Evolutionary conservation across 2,329 filamentous ascomycete genomes (phyloP), one percentile per base, ranked within the genome.

Genomic region (Hymenoscyphus infarciens): DNA sequence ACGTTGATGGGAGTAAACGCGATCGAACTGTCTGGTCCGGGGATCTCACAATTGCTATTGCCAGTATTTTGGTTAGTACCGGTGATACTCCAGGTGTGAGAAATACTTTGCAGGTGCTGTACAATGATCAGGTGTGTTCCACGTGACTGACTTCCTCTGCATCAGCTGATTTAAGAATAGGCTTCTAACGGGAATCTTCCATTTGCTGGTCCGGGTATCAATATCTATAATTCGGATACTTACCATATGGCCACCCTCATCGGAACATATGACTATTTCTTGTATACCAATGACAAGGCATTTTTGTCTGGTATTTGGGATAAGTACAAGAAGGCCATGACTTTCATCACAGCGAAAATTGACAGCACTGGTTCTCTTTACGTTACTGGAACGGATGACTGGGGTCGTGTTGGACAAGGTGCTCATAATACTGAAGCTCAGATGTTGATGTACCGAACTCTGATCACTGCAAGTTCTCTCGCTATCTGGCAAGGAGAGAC

Each of bases 1-100:
- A 72, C 57, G 71, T 72, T 1, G 84, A 87, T 69, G 84, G 84
- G 15, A 82, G 82, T 1, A 87, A 87, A 70, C 77, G 84, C 35
- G 84, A 87, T 68, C 78, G 83, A 8, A 75, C 83, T 19, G 81
- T 87, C 2, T 87, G 84, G 83, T 80, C 84, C 11, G 85, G 85
- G 1, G 85, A 88, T 69, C 83, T 87, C 77, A 79, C 79, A 4
- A 82, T 86, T 64, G 81, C 83, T 4, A 76, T 83, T 0, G 82
- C 83, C 2, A 79, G 76, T 35, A 78, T 84, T 13, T 79, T 82
- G 10, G 79, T 85, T 1, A 82, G 81, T 7, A 85, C 82, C 0
- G 79, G 80, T 31, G 82, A 85, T 67, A 73, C 84, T 57, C 75
- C 79, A 22, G 78, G 78, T 39, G 75, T 84, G 7, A 76, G 77